These are phyloP conservation scores for Setomelanomma holmii DNA, from an alignment of 2,329 filamentous ascomycete species.

Conservation along the genomic window DNA sequence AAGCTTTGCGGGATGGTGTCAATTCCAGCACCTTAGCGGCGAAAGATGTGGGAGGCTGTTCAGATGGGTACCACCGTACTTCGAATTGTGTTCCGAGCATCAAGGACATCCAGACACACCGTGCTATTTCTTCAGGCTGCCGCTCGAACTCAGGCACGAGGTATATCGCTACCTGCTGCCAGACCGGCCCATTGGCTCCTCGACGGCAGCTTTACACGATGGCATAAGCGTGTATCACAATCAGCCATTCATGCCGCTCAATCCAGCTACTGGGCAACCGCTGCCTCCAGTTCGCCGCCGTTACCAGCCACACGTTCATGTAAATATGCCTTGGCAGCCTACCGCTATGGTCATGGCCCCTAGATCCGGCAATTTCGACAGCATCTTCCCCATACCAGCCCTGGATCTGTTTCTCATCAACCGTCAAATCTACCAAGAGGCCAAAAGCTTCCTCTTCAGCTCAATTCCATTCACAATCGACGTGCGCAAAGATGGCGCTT, in stretches of 20 bases:
- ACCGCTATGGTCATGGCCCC: neutral
- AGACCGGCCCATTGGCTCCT: conserved; percentile 33
- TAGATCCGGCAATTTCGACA: neutral
- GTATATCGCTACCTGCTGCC: conserved; percentile 43
- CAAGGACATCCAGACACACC: conserved; percentile 33
- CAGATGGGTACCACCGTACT: conserved; percentile 37
- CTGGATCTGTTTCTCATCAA: conserved; percentile 33
- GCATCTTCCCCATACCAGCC: conserved; percentile 25
- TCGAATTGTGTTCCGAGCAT: conserved; percentile 39
- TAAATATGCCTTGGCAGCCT: neutral
- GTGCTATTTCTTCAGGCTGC: conserved; percentile 41
- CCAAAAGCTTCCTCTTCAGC: conserved; percentile 38
- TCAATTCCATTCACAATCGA: conserved; percentile 39
- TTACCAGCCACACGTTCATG: neutral
- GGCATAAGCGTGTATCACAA: neutral
- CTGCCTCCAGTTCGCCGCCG: neutral
- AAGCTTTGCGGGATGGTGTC: conserved; percentile 35
- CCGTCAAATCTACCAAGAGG: conserved; percentile 36
- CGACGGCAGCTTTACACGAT: conserved; percentile 17
- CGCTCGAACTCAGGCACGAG: conserved; percentile 40
- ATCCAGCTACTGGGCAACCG: neutral
- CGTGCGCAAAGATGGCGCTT: conserved; percentile 39
- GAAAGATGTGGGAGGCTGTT: conserved; percentile 35
- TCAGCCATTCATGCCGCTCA: neutral
- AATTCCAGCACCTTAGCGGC: conserved; percentile 23